Percentiles rank a stretch among this genome's conserved stretches.
Evolutionary conservation across 495 filamentous ascomycete species (phyloP).

Genomic region (Aspergillus kassunensis): DNA sequence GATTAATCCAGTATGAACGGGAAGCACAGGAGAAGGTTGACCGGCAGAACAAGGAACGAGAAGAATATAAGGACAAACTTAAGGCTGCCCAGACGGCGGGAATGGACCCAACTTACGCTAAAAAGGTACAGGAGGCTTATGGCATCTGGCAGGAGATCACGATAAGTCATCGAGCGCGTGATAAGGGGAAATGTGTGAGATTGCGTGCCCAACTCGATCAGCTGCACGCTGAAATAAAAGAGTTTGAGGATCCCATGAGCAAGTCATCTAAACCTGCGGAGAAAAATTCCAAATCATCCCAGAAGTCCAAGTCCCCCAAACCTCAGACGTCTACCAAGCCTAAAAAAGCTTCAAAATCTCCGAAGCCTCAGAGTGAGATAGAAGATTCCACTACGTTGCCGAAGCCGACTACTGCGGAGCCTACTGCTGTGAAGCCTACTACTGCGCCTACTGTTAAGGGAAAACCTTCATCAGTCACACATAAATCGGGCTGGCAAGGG

Average conservation of each 20-base stretch:
- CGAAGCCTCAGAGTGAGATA: neutral
- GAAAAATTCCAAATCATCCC: neutral
- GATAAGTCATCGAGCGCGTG: neutral
- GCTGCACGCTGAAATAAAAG: slow-evolving; percentile 8
- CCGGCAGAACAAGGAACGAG: neutral
- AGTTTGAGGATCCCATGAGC: slow-evolving; percentile 7
- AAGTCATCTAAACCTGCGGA: neutral
- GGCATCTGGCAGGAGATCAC: neutral
- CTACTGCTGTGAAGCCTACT: neutral
- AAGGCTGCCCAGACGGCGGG: slow-evolving; percentile 5
- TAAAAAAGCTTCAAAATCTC: too few species aligned
- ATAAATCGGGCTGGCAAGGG: slow-evolving; percentile 1
- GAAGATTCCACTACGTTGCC: too few species aligned
- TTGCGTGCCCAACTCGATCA: neutral
- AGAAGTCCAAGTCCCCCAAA: neutral
- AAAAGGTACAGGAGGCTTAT: neutral
- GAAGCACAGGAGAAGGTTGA: slow-evolving; percentile 13
- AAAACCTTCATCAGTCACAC: neutral
- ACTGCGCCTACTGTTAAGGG: neutral
- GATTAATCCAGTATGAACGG: neutral
- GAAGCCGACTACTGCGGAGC: neutral
- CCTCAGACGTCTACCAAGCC: neutral
- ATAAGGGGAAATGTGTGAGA: neutral
- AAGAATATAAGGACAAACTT: slow-evolving; percentile 12
- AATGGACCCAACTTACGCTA: slow-evolving; percentile 4